phyloP scores from a whole-genome alignment of 345 rosid species.

The Excoecaria cochinchinensis region DNA sequence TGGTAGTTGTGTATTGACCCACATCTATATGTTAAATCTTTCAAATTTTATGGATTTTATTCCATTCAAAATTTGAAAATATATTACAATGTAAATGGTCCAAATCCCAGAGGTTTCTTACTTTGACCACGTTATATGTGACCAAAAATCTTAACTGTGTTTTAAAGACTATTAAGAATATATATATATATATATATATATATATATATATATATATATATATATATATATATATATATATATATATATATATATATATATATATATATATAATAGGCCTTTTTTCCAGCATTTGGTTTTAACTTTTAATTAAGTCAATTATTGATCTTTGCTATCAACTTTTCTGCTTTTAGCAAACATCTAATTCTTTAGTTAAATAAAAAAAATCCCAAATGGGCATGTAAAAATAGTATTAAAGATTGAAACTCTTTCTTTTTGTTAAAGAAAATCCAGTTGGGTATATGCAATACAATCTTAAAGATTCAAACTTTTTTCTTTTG shows the following conservation, averaged over 20 bases:
- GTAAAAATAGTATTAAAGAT: neutral
- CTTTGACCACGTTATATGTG: slow-evolving; percentile 12
- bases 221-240: neutral
- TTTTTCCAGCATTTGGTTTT: slow-evolving; percentile 12
- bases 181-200: neutral
- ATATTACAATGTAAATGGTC: neutral
- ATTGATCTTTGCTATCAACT: slow-evolving; percentile 12
- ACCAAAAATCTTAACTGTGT: neutral
- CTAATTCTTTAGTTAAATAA: too few species aligned
- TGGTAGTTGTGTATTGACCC: slow-evolving; percentile 10
- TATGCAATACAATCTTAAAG: neutral
- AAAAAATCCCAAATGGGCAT: neutral
- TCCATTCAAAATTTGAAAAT: slow-evolving; percentile 11
- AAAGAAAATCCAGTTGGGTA: neutral
- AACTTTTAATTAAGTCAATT: slow-evolving; percentile 7
- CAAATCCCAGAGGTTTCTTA: slow-evolving; percentile 9
- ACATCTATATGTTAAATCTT: neutral
- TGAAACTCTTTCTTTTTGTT: neutral
- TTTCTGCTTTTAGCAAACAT: slow-evolving; percentile 7
- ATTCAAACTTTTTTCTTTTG: neutral
- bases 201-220: neutral
- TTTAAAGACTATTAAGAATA: neutral
- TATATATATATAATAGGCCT: neutral
- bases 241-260: neutral
- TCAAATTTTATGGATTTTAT: neutral